Evolutionary conservation across 2,329 filamentous ascomycete species (phyloP), one percentile per base, ranked within the genome.

Genomic region (Calycina marina): DNA sequence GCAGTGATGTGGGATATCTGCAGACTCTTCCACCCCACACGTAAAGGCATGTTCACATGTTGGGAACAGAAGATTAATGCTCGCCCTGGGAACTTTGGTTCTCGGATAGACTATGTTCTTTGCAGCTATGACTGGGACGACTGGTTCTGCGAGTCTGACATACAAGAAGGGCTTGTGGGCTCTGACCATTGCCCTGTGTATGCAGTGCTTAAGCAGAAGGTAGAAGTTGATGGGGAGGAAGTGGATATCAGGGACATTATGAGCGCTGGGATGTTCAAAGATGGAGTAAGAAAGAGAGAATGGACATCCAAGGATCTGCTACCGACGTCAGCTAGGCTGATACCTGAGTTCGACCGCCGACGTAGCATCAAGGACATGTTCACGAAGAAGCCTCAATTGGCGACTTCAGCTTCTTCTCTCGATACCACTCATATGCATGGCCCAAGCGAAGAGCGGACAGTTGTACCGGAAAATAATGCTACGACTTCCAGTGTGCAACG

Each of bases 131-230:
- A 70, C 20, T 80, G 93, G 62, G 80, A 76, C 47, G 60, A 69
- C 31, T 94, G 86, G 84, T 80, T 93, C 47, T 62, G 60, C 15
- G 71, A 76, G 26, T 72, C 83, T 5, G 76, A 94, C 47, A 96
- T 96, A 18, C 90, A 96, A 52, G 84, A 93, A 55, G 86, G 86
- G 0, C 60, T 96, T 14, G 78, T 93, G 67, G 90, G 90, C 0
- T 96, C 88, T 2, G 90, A 98, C 50, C 90, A 98, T 54, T 98
- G 90, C 47, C 90, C 90, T 0, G 88, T 96, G 1, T 96, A 79
- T 53, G 84, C 77, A 1, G 65, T 69, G 3, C 62, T 92, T 14
- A 72, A 75, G 12, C 72, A 86, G 20, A 60, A 49, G 2, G 69
- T 93, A 2, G 47, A 49, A 0, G 43, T 67, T 4, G 55, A 63